phyloP scores from a whole-genome alignment of 768 basidiomycete genomes.

The Cystofilobasidium capitatum region DNA sequence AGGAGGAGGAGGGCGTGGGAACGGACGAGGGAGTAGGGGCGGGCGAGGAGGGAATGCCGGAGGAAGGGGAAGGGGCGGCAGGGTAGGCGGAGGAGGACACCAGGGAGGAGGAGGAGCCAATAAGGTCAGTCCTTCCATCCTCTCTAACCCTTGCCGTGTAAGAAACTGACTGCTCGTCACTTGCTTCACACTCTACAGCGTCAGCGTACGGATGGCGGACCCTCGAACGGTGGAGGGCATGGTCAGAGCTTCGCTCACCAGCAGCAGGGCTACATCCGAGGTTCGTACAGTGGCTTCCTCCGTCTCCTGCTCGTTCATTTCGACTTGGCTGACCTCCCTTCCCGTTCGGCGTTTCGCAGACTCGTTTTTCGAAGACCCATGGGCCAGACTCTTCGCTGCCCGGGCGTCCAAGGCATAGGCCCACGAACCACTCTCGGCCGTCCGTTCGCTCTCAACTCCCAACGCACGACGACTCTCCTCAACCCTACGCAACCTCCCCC shows the following conservation, averaged over 20 bases:
- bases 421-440: too few species aligned
- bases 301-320: neutral
- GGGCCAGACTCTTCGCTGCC: neutral
- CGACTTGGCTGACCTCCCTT: neutral
- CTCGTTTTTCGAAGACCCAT: conserved; percentile 3
- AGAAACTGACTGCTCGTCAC: neutral
- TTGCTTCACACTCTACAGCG: too few species aligned
- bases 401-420: neutral
- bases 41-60: neutral
- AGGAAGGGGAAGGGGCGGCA: neutral
- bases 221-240: neutral
- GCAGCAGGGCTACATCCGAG: conserved; percentile 2
- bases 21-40: neutral
- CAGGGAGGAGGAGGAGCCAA: neutral
- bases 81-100: neutral
- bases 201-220: neutral
- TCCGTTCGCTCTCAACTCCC: too few species aligned
- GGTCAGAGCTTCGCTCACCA: conserved; percentile 4
- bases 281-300: neutral
- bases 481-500: too few species aligned
- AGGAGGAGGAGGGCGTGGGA: neutral
- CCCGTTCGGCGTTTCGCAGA: neutral
- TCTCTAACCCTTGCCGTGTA: neutral
- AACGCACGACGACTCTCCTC: too few species aligned
- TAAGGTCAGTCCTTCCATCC: neutral